Percentiles rank a stretch among this genome's conserved stretches.
Evolutionary conservation across 129 eudicot species (phyloP).

Genomic region (Flaveria bidentis): DNA sequence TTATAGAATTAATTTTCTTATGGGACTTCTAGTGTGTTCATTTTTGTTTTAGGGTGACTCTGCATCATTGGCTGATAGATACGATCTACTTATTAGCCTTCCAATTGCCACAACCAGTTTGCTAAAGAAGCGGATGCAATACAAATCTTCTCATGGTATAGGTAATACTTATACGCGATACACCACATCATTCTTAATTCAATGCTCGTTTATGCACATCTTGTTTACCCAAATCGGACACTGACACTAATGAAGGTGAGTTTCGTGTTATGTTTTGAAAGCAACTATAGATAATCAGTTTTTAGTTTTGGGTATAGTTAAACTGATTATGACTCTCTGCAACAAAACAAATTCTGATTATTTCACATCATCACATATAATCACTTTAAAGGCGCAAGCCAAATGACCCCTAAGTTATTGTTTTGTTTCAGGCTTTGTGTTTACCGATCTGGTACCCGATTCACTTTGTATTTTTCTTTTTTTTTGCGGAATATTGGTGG

Average conservation of each 20-base stretch:
- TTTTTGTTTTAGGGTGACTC: conserved; percentile 77
- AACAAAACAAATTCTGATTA: background rate
- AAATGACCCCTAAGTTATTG: background rate
- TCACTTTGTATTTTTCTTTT: background rate
- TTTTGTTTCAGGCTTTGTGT: background rate
- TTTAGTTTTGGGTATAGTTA: no score
- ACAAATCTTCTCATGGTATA: conserved; percentile 86
- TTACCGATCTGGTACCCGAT: background rate
- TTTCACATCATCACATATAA: background rate
- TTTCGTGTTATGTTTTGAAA: no score
- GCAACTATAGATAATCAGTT: no score
- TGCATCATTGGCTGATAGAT: conserved; percentile 77
- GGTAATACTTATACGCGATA: conserved; percentile 36
- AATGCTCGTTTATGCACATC: background rate
- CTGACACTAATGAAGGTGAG: no score
- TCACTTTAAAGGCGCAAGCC: background rate
- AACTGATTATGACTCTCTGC: no score
- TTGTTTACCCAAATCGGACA: background rate
- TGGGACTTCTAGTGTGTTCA: no score
- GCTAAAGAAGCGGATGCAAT: conserved; percentile 73
- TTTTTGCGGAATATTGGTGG: conserved; percentile 53
- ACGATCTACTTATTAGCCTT: conserved; percentile 78
- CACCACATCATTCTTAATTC: no score
- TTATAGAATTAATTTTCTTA: no score
- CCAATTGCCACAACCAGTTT: conserved; percentile 73